Percentiles rank a stretch among this genome's conserved stretches.
Evolutionary conservation across 2,329 filamentous ascomycete genomes (phyloP).

Genomic region (Alternaria rosae): DNA sequence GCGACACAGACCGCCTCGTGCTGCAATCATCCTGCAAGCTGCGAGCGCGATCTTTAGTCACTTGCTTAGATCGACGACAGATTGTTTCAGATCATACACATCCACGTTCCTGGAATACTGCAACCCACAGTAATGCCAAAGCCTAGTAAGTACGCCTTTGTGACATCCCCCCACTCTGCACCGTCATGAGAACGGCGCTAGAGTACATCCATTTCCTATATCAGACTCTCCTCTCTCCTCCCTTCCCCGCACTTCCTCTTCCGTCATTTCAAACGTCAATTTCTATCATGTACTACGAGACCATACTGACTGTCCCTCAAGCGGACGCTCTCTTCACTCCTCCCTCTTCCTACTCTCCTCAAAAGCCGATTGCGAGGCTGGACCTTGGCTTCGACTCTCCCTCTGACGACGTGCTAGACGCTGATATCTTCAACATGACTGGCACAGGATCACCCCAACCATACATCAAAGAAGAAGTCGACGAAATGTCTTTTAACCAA

Average conservation of each 20-base stretch:
- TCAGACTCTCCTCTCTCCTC: conserved; percentile 17
- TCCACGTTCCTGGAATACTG: conserved; percentile 47
- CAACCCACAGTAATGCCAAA: conserved; percentile 51
- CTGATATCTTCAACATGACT: conserved; percentile 60
- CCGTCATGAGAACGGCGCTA: conserved; percentile 44
- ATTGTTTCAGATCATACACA: conserved; percentile 50
- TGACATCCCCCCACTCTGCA: conserved; percentile 37
- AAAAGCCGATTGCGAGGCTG: conserved; percentile 48
- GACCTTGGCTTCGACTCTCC: conserved; percentile 48
- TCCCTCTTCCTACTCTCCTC: conserved; percentile 52
- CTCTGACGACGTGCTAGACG: conserved; percentile 54
- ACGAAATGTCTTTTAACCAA: conserved; percentile 66
- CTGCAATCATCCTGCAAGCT: conserved; percentile 44
- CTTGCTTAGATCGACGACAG: conserved; percentile 44
- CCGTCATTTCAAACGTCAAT: conserved; percentile 23
- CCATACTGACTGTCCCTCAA: conserved; percentile 51
- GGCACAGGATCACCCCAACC: conserved; percentile 63
- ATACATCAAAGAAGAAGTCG: conserved; percentile 73
- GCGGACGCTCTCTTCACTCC: conserved; percentile 53
- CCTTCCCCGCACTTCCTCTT: conserved; percentile 12
- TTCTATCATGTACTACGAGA: conserved; percentile 45
- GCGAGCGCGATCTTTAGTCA: conserved; percentile 46
- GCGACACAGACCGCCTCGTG: conserved; percentile 49
- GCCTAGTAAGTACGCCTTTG: conserved; percentile 49
- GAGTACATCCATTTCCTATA: conserved; percentile 34